phyloP scores from a whole-genome alignment of 192 early-diverging fungal species.

The Podila minutissima region DNA sequence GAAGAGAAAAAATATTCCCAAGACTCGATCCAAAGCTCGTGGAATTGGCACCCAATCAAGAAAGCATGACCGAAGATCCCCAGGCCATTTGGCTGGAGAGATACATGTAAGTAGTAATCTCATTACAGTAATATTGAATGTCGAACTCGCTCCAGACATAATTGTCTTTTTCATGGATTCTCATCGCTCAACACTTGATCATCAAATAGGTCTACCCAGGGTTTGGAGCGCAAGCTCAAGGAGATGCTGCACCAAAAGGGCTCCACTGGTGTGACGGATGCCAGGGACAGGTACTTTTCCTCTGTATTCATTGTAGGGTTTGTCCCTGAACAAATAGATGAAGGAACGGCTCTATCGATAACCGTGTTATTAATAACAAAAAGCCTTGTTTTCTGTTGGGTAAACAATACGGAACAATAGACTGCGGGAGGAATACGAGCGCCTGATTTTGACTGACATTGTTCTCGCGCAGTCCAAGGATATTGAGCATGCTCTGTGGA shows the following conservation, averaged over 20 bases:
- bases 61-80: constrained; percentile 36
- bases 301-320: background rate
- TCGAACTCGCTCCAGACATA: too few relatives aligned
- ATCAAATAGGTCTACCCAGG: constrained; percentile 35
- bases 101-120: constrained; percentile 16
- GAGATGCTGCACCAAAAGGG: constrained; percentile 42
- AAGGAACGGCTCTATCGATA: background rate
- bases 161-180: too few relatives aligned
- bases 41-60: background rate
- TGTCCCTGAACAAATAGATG: too few relatives aligned
- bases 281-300: constrained; percentile 48
- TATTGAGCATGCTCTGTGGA: constrained; percentile 58
- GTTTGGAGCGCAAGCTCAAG: constrained; percentile 36
- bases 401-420: constrained; percentile 16
- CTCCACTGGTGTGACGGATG: constrained; percentile 33
- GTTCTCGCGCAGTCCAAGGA: constrained; percentile 58
- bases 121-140: background rate
- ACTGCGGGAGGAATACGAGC: constrained; percentile 55
- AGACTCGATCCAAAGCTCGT: background rate
- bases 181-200: background rate
- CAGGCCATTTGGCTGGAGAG: constrained; percentile 41
- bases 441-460: constrained; percentile 54
- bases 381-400: background rate
- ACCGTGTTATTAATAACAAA: constrained; percentile 1
- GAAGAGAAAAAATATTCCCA: background rate